A percentile compares a stretch with the other conserved stretches of the same genome.
These are phyloP conservation scores for Russula griseocarnosa DNA, from an alignment of 768 basidiomycete species.

Conservation along the genomic window DNA sequence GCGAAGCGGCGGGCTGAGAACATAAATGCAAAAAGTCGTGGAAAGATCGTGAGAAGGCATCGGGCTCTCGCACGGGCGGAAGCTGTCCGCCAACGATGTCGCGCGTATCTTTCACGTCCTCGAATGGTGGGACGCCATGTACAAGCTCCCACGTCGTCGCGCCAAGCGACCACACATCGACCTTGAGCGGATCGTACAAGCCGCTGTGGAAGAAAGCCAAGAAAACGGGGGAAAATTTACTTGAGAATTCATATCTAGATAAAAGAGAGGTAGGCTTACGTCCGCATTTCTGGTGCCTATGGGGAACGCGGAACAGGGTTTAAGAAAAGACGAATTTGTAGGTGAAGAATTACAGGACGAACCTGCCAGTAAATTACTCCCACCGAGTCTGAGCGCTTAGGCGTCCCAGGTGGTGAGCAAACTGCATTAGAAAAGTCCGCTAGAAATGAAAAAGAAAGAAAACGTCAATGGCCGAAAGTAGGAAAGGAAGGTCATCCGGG, in stretches of 20 bases:
- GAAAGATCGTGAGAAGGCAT: slow-evolving; percentile 26
- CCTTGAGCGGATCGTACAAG: slow-evolving; percentile 27
- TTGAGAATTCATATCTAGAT: not conserved
- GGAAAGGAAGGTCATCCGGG: not conserved
- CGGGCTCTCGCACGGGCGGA: slow-evolving; percentile 25
- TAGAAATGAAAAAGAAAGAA: slow-evolving; percentile 3
- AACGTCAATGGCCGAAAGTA: not conserved
- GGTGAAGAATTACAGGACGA: slow-evolving; percentile 26
- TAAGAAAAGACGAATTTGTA: not conserved
- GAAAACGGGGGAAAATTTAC: too few relatives aligned
- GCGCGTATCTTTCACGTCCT: slow-evolving; percentile 25
- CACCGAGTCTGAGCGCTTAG: slow-evolving; percentile 53
- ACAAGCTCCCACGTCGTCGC: slow-evolving; percentile 29
- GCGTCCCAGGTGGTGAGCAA: slow-evolving; percentile 48
- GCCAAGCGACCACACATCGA: slow-evolving; percentile 29
- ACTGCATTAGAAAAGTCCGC: slow-evolving; percentile 82
- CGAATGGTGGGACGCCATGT: slow-evolving; percentile 24
- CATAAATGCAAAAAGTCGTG: slow-evolving; percentile 29
- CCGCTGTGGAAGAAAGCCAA: slow-evolving; percentile 11
- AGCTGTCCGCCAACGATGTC: slow-evolving; percentile 16
- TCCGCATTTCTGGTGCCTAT: slow-evolving; percentile 70
- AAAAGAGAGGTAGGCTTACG: slow-evolving; percentile 41
- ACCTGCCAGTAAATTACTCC: slow-evolving; percentile 83
- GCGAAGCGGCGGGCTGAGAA: slow-evolving; percentile 25
- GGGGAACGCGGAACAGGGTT: not conserved